Base-by-base conservation (phyloP, 108 stramenopile genomes). In the Ochromonas danica region DNA sequence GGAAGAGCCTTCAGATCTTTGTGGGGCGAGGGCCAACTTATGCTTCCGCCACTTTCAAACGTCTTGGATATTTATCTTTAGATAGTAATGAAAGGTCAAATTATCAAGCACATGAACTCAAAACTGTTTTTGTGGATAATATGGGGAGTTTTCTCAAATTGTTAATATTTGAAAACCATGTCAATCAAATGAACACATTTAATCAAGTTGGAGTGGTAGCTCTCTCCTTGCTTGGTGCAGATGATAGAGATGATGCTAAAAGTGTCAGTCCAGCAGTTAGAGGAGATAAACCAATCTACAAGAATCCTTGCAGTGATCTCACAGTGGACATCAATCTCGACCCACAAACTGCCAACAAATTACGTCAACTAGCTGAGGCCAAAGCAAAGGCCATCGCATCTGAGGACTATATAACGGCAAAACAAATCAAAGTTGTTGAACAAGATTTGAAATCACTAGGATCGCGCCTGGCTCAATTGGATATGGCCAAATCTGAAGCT, bases 1-100 rank as follows among this genome's bases (percentile, higher is more conserved):
- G n/a, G n/a, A n/a, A n/a, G n/a, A n/a, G n/a, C n/a, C n/a, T 89
- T 10, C 87, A 89, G 43, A 82, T 89, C 3, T 89, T 86, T 57
- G 79, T 89, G 22, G 89, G 89, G 1, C 40, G 62, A 1, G 89
- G 89, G 31, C 25, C 42, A 33, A 40, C 33, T 41, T 86, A 86
- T 70, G 80, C 82, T 28, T 87, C 85, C 45, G 60, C 62, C 36
- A 65, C 78, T 25, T 79, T 81, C 45, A 57, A 40, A 51, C 81
- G 82, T 36, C 80, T 89, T n/a, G 87, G 87, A 1, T 87, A 83
- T 61, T 78, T 89, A 43, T 83, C 79, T 0, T 83, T 89, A 3
- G 85, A 88, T 60, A 79, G 42, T 60, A 89, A 89, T 42, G 86
- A 89, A 77, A 84, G 89, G 33, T 85, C 84, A 41, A 42, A 83